Evolutionary conservation across 352 stramenopile genomes (phyloP).

Genomic region (Salisapilia sapeloensis): DNA sequence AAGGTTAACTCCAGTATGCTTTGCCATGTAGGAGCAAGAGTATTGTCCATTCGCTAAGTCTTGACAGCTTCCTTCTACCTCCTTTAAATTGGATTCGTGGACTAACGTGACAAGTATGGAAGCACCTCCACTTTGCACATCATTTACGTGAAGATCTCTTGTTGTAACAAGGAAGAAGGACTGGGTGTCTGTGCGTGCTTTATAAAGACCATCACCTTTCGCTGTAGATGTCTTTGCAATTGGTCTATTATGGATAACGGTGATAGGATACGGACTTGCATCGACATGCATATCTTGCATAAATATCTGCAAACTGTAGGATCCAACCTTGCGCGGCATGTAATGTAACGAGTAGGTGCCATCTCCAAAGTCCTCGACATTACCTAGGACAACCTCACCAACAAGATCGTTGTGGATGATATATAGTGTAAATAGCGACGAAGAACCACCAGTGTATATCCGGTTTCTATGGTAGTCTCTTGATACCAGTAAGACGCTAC

Average conservation of each 20-base stretch:
- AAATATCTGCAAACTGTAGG: conserved; percentile 20
- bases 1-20: conserved; percentile 14
- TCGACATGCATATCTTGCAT: conserved; percentile 20
- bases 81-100: conserved; percentile 11
- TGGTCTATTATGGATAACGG: conserved; percentile 21
- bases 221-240: conserved; percentile 22
- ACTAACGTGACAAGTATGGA: conserved; percentile 17
- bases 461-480: conserved; percentile 39
- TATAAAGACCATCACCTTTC: conserved; percentile 11
- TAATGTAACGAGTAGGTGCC: conserved; percentile 14
- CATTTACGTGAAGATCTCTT: conserved; percentile 35
- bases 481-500: conserved; percentile 19
- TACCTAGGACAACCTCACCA: conserved; percentile 10
- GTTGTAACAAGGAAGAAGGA: conserved; percentile 35
- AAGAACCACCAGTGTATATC: conserved; percentile 16
- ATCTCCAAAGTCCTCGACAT: conserved; percentile 21
- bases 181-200: conserved; percentile 34
- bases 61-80: conserved; percentile 17
- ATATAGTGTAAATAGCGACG: conserved; percentile 11
- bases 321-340: conserved; percentile 10
- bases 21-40: conserved; percentile 35
- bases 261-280: conserved; percentile 43
- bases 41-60: conserved; percentile 42
- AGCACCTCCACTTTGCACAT: conserved; percentile 19
- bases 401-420: conserved; percentile 13